phyloP scores from a whole-genome alignment of 176 grass and related monocot genomes.

The Puya raimondii region DNA sequence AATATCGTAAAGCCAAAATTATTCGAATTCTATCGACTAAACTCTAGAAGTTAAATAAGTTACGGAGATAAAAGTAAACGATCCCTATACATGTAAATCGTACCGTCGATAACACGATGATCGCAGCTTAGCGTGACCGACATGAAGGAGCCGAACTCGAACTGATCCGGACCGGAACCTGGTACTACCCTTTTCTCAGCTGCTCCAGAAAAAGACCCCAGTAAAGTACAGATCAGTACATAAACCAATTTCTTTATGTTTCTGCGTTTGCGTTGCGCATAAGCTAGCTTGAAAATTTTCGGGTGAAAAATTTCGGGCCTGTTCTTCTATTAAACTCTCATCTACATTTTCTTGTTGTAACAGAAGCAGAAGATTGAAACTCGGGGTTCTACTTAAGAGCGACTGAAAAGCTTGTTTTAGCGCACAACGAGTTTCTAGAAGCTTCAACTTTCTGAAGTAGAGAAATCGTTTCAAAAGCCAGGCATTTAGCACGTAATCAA shows the following conservation, averaged over 20 bases:
- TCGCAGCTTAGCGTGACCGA: slow-evolving; percentile 90
- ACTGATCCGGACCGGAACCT: slow-evolving; percentile 37
- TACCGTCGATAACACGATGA: slow-evolving; percentile 97
- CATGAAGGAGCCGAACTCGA: slow-evolving; percentile 92
- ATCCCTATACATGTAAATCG: not conserved
- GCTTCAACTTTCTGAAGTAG: too few species aligned
- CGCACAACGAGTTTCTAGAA: too few species aligned
- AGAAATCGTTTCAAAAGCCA: too few species aligned
- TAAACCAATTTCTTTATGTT: not conserved
- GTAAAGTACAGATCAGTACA: not conserved
- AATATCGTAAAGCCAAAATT: not conserved
- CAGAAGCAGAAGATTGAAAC: too few species aligned
- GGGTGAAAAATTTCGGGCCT: too few species aligned
- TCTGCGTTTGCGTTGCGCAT: not conserved
- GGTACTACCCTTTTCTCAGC: slow-evolving; percentile 92
- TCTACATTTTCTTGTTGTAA: too few species aligned
- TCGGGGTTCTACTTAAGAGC: too few species aligned
- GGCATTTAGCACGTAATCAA: too few species aligned
- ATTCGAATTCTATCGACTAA: too few species aligned
- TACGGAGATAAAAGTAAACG: not conserved
- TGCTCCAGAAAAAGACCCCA: slow-evolving; percentile 14
- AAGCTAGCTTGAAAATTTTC: too few species aligned
- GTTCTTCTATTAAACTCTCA: not conserved
- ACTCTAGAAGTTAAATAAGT: not conserved
- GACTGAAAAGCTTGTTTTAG: too few species aligned